phyloP scores from a whole-genome alignment of 2,329 filamentous ascomycete genomes.

The Aspergillus sergii region DNA sequence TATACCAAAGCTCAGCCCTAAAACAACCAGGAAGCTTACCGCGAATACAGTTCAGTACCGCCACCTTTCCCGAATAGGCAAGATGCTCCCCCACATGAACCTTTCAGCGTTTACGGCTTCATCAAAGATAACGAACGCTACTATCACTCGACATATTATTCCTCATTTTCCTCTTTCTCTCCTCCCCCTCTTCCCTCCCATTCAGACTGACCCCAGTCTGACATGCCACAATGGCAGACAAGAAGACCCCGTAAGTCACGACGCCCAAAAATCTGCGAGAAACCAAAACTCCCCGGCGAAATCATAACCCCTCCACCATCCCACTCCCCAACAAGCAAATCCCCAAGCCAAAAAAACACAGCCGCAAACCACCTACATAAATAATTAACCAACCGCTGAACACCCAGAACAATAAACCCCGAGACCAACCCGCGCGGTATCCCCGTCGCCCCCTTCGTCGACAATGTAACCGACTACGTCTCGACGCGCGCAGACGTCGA shows the following conservation, averaged over 20 bases:
- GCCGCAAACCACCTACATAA: not conserved
- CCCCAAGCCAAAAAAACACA: not conserved
- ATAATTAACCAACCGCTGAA: slow-evolving; percentile 13
- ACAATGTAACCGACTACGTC: slow-evolving; percentile 51
- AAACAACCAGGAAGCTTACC: not conserved
- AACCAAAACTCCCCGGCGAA: not conserved
- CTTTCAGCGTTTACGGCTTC: not conserved
- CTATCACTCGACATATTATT: not conserved
- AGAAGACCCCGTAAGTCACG: not conserved
- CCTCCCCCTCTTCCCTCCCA: not conserved
- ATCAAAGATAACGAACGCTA: not conserved
- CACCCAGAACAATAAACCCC: slow-evolving; percentile 29
- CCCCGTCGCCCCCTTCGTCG: slow-evolving; percentile 50
- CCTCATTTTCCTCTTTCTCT: not conserved
- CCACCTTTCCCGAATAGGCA: slow-evolving; percentile 30
- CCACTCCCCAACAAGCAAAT: not conserved
- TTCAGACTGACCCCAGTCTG: not conserved
- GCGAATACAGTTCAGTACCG: slow-evolving; percentile 1
- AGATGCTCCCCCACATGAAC: slow-evolving; percentile 22
- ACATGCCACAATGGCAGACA: not conserved
- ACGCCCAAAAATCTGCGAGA: not conserved
- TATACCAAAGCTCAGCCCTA: not conserved
- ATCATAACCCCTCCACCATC: not conserved
- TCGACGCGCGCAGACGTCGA: slow-evolving; percentile 49
- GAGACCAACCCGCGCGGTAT: slow-evolving; percentile 50